These are phyloP conservation scores for Bipolaris sorokiniana DNA, from an alignment of 2,329 filamentous ascomycete genomes.

Conservation along the genomic window DNA sequence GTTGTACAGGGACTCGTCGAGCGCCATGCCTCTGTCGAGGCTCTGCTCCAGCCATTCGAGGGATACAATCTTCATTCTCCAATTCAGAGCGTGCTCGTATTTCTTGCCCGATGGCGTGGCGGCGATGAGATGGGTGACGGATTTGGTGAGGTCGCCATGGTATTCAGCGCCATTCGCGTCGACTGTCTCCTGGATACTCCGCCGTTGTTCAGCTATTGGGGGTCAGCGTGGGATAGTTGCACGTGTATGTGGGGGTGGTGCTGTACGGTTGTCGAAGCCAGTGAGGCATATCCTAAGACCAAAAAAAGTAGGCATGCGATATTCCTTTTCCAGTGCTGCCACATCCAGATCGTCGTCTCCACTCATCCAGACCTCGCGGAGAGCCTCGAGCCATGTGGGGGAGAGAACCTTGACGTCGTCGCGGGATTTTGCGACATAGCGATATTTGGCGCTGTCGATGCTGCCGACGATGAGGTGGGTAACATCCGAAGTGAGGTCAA, in stretches of 20 bases:
- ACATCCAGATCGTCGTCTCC: conserved; percentile 79
- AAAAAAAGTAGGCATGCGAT: conserved; percentile 69
- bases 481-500: conserved; percentile 93
- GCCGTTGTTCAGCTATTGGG: conserved; percentile 66
- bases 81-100: conserved; percentile 83
- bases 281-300: conserved; percentile 71
- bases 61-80: conserved; percentile 80
- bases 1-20: conserved; percentile 86
- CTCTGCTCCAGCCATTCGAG: conserved; percentile 87
- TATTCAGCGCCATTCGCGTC: conserved; percentile 78
- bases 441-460: conserved; percentile 90
- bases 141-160: conserved; percentile 83
- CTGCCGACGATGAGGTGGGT: conserved; percentile 93
- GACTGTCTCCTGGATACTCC: conserved; percentile 72
- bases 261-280: conserved; percentile 69
- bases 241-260: background rate
- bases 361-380: conserved; percentile 79
- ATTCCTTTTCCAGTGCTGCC: conserved; percentile 68
- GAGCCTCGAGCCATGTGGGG: conserved; percentile 82
- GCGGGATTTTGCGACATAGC: conserved; percentile 88
- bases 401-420: conserved; percentile 84
- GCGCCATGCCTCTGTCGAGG: conserved; percentile 82
- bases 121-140: conserved; percentile 87
- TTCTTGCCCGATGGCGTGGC: conserved; percentile 82
- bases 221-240: conserved; percentile 31